Evolutionary conservation across 2,329 filamentous ascomycete species (phyloP).

Genomic region (Hypoxylon sp.): DNA sequence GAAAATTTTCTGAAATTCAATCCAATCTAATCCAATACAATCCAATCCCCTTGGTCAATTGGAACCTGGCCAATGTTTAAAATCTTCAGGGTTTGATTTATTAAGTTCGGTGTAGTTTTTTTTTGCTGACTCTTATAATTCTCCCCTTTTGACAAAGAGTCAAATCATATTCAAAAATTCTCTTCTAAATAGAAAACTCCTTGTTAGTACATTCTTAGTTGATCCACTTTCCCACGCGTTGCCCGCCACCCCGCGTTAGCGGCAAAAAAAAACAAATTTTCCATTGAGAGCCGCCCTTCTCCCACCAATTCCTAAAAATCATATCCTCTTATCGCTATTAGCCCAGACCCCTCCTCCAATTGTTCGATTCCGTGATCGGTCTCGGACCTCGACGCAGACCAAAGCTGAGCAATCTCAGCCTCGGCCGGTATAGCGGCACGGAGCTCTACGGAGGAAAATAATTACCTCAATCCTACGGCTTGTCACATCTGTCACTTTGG

Average conservation of each 20-base stretch:
- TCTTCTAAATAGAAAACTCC: conserved; percentile 5
- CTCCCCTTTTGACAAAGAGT: conserved; percentile 6
- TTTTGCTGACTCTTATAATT: conserved; percentile 25
- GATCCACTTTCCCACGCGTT: conserved; percentile 34
- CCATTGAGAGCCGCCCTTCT: conserved; percentile 32
- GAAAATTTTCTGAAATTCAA: conserved; percentile 18
- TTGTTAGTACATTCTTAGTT: conserved; percentile 14
- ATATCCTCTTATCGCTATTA: conserved; percentile 49
- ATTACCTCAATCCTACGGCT: conserved; percentile 40
- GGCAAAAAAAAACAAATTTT: conserved; percentile 43
- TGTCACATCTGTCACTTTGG: conserved; percentile 39
- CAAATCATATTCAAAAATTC: conserved; percentile 14
- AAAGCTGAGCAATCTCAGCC: conserved; percentile 41
- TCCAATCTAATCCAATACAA: conserved; percentile 30
- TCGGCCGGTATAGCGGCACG: conserved; percentile 43
- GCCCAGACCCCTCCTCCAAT: conserved; percentile 51
- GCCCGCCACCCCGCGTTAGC: conserved; percentile 44
- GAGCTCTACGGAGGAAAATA: conserved; percentile 39
- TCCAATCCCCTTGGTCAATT: conserved; percentile 46
- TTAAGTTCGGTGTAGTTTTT: conserved; percentile 22
- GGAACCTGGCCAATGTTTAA: conserved; percentile 16
- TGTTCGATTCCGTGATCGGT: conserved; percentile 54
- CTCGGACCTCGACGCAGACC: conserved; percentile 41
- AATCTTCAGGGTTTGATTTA: conserved; percentile 12
- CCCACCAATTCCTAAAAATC: conserved; percentile 35